Evolutionary conservation across 1,139 yeast species (phyloP), one percentile per base, ranked within the genome.

Genomic region (Kurtzmaniella quercitrusa): DNA sequence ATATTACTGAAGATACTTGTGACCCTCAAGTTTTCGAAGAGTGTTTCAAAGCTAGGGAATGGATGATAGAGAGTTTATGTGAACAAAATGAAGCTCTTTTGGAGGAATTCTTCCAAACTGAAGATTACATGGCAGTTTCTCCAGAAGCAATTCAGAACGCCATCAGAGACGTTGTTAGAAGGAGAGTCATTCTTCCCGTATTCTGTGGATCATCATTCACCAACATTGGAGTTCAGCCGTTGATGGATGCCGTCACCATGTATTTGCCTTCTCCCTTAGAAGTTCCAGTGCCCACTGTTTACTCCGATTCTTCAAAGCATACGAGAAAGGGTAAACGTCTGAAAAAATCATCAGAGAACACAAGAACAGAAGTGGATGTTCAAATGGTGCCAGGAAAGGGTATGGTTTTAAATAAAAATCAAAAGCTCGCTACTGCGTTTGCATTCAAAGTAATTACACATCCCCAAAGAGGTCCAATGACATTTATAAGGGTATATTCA

Each of bases 151-250:
- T 93, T 23, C 75, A 72, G 40, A 53, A 57, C 14, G 84, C 95
- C 0, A 72, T 93, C 11, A 68, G 88, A 43, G 65, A 66, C 23
- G 80, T 86, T 1, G 86, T 96, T 0, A 52, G 88, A 2, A 60
- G 61, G 1, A 75, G 76, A 42, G 64, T 68, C 33, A 71, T 88
- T 2, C 76, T 85, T 0, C 98, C 99, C 0, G 86, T 93, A 0
- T 66, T 89, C 33, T 88, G 97, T 61, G 98, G 99, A 2, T 87
- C 98, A 1, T 86, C 97, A 42, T 93, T 93, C 64, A 78, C 75
- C 49, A 93, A 93, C 57, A 85, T 93, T 42, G 98, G 98, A 12
- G 95, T 93, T 2, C 98, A 93, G 57, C 97, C 98, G 0, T 66
- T 94, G 43, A 66, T 93, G 65, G 98, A 93, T 59, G 91, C 95